phyloP scores from a whole-genome alignment of 148 eudicot genomes.

The Heliosperma pusillum region DNA sequence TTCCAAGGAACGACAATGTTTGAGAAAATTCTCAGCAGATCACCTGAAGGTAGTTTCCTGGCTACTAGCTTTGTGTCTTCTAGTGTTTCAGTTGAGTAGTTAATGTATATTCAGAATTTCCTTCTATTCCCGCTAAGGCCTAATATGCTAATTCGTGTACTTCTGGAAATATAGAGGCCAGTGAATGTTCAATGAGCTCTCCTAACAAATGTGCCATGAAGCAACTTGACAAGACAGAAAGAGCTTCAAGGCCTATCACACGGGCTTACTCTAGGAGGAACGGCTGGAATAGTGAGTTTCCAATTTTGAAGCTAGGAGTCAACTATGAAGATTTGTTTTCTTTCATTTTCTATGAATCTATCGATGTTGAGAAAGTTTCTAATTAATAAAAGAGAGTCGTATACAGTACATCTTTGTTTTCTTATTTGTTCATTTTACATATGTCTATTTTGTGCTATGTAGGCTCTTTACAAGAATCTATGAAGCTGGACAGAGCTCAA shows the following conservation, averaged over 20 bases:
- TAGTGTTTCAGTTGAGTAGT: slow-evolving; percentile 1
- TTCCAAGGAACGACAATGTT: slow-evolving; percentile 48
- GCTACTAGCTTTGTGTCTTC: neutral
- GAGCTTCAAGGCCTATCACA: slow-evolving; percentile 6
- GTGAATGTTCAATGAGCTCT: neutral
- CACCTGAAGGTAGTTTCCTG: slow-evolving; percentile 15
- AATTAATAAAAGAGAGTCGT: neutral
- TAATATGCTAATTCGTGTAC: neutral
- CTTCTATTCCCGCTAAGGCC: neutral
- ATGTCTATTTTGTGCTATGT: slow-evolving; percentile 9
- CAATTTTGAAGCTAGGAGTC: neutral
- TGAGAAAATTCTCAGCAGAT: slow-evolving; percentile 34
- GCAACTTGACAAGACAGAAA: neutral
- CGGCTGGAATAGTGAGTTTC: neutral
- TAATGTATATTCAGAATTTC: neutral
- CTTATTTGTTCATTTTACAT: neutral
- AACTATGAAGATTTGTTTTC: neutral
- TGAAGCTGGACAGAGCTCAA: slow-evolving; percentile 5
- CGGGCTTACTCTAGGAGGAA: neutral
- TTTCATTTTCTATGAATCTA: neutral
- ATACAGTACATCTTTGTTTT: neutral
- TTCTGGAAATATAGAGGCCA: neutral
- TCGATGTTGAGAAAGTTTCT: neutral
- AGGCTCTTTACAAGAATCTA: slow-evolving; percentile 25
- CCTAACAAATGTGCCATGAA: neutral